Evolutionary conservation across 1,139 yeast genomes (phyloP), one percentile per base, ranked within the genome.

Genomic region (Yamadazyma jaroonii): DNA sequence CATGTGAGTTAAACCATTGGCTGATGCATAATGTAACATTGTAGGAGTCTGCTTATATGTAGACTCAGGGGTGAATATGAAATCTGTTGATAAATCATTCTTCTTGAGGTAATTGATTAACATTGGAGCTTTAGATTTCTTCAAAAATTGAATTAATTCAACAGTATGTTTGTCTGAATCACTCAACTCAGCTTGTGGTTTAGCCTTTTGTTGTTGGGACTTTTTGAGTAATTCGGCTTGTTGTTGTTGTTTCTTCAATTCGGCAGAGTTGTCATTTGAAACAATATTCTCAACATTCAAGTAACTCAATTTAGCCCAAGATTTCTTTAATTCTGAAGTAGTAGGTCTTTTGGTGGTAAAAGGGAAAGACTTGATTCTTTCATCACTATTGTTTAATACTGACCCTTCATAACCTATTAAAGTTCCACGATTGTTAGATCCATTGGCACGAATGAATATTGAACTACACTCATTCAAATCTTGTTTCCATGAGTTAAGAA

Each of bases 261-360:
- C 57, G 24, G 53, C 56, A 43, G 50, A 57, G 25, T 56, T 57
- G 44, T 64, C 66, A 29, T 69, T 56, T 49, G 69, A 64, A 1
- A 95, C 94, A 15, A 71, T 61, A n/a, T 77, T 77, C 9, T 76
- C 62, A 1, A 78, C 56, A 31, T 69, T 64, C 46, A 85, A 63
- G 47, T 84, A 80, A 0, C 90, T 69, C 41, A 92, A 66, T 47
- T 83, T 82, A 21, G 78, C 72, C 97, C 98, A 92, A 0, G 95
- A 88, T 34, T 82, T 74, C 53, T 81, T 86, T 48, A 94, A 62
- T 56, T 90, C 98, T 2, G 79, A 65, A 0, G 85, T 73, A 0
- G 97, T 90, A 0, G 98, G 96, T 48, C 97, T 73, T 40, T 79
- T 78, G 0, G 98, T 92, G 0, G 96, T 83, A 60, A 92, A 88